Conservation (phyloP, 148 eudicot genomes). For the Fallopia convolvulus region DNA sequence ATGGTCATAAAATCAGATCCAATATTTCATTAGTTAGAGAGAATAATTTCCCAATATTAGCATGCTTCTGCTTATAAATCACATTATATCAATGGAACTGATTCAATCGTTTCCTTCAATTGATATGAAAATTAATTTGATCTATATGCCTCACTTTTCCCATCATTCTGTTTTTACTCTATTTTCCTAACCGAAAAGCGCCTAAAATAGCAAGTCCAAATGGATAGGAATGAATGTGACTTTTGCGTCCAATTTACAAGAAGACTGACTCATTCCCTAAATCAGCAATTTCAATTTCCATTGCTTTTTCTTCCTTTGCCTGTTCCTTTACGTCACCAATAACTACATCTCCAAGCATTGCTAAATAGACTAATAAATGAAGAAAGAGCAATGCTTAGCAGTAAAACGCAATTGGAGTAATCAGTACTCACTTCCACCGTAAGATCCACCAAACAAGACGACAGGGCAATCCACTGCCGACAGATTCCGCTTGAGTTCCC, state of each 20-base stretch:
- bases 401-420: background rate
- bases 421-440: slow-evolving; percentile 77
- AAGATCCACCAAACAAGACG: slow-evolving; percentile 92
- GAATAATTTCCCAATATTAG: background rate
- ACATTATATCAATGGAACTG: background rate
- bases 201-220: background rate
- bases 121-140: background rate
- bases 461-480: slow-evolving; percentile 93
- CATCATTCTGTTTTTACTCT: background rate
- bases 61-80: background rate
- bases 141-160: background rate
- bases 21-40: background rate
- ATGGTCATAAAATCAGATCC: background rate
- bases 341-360: background rate
- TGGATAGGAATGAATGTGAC: background rate
- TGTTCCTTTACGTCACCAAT: background rate
- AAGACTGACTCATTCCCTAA: background rate
- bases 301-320: background rate
- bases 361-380: background rate
- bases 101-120: background rate
- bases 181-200: background rate
- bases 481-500: slow-evolving; percentile 55
- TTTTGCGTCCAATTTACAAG: background rate
- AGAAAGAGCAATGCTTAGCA: background rate
- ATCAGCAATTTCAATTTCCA: background rate